Base-by-base conservation (phyloP, 331 rosid genomes). In the Erythrophleum ivorense region DNA sequence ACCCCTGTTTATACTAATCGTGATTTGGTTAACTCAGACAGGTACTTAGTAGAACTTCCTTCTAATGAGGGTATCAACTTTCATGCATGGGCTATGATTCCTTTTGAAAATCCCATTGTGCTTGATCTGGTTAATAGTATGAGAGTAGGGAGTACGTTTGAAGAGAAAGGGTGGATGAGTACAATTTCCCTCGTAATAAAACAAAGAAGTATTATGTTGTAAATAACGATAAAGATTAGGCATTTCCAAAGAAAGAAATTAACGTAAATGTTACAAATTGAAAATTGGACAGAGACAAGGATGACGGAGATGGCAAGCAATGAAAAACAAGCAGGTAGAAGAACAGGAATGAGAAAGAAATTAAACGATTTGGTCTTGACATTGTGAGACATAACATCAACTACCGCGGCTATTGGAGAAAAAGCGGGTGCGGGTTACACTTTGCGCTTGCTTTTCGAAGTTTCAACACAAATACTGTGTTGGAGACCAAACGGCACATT, bases 401-500 rank as follows among this genome's bases (percentile, higher is more conserved):
- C 13, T 69, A 59, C 52, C 12, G 1, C 19, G 13, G 36, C 73
- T 55, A 71, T 49, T 71, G 29, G 75, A 49, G 46, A 77, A 76
- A 74, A 49, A 9, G 53, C 19, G 72, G 82, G 29, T 60, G 78
- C 68, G 86, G 80, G 83, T 84, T 76, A 77, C 84, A 78, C 75
- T 3, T 43, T 77, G 78, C 78, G 78, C 78, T 76, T 73, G 52
- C 73, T 65, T 67, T 84, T 78, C 65, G 34, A 52, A 57, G 40
- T 55, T 77, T 59, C 48, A 57, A 78, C 19, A 33, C 45, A 70
- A 49, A 65, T 24, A 75, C 33, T 60, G 43, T 60, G 79, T 40
- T 68, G 79, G 81, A 43, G 87, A 79, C 91, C 85, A 85, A 84
- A 71, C 75, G 76, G 76, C 85, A 85, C 33, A 10, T 83, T 77